These are phyloP conservation scores for Lepiota subincarnata DNA, from an alignment of 768 basidiomycete species.

Conservation along the genomic window DNA sequence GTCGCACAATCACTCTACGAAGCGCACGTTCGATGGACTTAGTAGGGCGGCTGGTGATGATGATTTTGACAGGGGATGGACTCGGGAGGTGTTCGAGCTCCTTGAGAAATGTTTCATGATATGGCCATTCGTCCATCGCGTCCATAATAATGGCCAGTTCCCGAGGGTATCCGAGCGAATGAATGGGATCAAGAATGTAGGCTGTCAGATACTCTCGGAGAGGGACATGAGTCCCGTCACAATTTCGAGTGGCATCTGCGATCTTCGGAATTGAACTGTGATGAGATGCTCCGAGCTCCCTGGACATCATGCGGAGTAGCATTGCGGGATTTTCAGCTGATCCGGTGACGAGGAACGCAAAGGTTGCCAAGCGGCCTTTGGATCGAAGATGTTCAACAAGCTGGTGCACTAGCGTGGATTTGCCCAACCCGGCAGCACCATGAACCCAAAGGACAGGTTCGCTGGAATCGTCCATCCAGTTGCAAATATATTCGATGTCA, in stretches of 20 bases:
- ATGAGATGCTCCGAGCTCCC: slow-evolving; percentile 2
- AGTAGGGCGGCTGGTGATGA: slow-evolving; percentile 7
- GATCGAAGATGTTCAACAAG: not conserved
- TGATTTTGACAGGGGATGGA: not conserved
- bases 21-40: not conserved
- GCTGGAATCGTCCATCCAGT: not conserved
- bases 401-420: slow-evolving; percentile 9
- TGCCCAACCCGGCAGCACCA: slow-evolving; percentile 12
- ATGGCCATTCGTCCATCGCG: slow-evolving; percentile 11
- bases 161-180: not conserved
- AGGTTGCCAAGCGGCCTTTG: not conserved
- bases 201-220: not conserved
- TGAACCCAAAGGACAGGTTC: slow-evolving; percentile 10
- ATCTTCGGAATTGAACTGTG: not conserved
- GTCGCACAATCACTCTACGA: too few relatives aligned
- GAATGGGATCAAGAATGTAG: slow-evolving; percentile 1
- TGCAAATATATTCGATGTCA: not conserved
- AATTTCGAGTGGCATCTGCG: not conserved
- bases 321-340: not conserved
- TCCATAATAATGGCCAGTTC: slow-evolving; percentile 9
- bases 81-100: not conserved
- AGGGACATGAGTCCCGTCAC: not conserved
- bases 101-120: not conserved
- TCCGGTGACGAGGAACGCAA: not conserved
- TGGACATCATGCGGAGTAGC: slow-evolving; percentile 9